Conservation (phyloP, 371 early-diverging fungal genomes). For the Massospora cicadina region DNA sequence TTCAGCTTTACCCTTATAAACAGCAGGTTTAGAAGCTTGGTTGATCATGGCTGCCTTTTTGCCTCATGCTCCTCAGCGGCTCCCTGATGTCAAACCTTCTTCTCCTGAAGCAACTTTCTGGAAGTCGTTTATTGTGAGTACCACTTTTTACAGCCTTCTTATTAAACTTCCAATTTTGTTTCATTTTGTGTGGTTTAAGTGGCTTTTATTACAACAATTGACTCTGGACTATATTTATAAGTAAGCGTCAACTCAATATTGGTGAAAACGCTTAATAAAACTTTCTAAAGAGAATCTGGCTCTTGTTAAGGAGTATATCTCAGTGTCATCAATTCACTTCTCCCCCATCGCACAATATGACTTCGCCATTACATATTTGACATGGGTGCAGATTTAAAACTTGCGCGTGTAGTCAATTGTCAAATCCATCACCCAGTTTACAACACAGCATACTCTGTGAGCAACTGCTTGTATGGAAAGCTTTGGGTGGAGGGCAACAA, state of each 20-base stretch:
- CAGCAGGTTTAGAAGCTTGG: no score
- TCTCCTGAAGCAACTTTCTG: neutral
- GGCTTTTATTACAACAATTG: neutral
- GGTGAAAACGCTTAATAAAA: neutral
- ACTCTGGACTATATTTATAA: neutral
- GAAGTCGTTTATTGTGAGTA: slow-evolving; percentile 1
- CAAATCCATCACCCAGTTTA: slow-evolving; percentile 80
- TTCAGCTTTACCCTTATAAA: no score
- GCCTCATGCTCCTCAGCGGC: neutral
- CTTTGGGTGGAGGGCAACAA: slow-evolving; percentile 85
- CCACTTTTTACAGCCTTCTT: neutral
- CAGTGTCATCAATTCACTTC: slow-evolving; percentile 68
- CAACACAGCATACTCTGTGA: slow-evolving; percentile 66
- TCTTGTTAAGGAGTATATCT: slow-evolving; percentile 69
- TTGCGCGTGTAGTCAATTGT: slow-evolving; percentile 54
- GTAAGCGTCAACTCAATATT: neutral
- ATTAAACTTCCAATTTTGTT: neutral
- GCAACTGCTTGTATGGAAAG: slow-evolving; percentile 71
- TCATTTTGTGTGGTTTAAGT: neutral
- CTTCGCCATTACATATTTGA: slow-evolving; percentile 73
- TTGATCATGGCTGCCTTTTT: neutral
- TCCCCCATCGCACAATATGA: slow-evolving; percentile 68
- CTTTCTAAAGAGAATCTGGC: slow-evolving; percentile 43
- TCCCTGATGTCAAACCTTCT: neutral
- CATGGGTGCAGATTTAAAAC: slow-evolving; percentile 80